Base-by-base conservation (phyloP, 225 moss, liverwort and hornwort species). In the Rhytidiadelphus loreus region DNA sequence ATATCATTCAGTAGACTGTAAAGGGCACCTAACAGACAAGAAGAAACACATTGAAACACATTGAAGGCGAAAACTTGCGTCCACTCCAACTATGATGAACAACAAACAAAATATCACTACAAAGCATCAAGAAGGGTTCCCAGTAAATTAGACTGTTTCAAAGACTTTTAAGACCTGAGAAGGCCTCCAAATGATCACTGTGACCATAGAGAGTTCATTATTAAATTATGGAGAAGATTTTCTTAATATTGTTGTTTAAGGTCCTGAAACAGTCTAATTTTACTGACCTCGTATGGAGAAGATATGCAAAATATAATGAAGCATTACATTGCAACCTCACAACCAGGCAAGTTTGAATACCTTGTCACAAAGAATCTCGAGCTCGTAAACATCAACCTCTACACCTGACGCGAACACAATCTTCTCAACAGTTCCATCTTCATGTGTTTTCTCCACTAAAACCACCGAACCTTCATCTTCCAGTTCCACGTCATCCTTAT, bases 381-480 rank as follows among this genome's bases (percentile, higher is more conserved):
- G 97, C 89, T 99, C 99, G 87, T 93, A 97, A 10, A 97, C 97
- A 95, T 99, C 99, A 77, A 99, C 95, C 92, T 99, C 97, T 76
- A 92, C 96, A 87, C 99, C 99, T 37, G 96, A 95, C 56, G 92
- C 95, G 86, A 99, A 99, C 68, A 99, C 92, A 77, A 99, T 97
- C 89, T 94, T 99, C 90, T 99, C 97, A 33, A 97, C 89, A 23
- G 91, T 93, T 73, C 99, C 99, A 95, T 96, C 96, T 43, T 94
- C 91, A 60, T 97, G 96, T 80, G 92, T 93, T 89, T 96, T 97
- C 90, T 99, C 96, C 84, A 97, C 95, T 91, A 99, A 91, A 43
- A 97, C 97, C 66, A 99, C 99, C 82, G 95, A 95, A 87, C 95
- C 95, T 79, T 94, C 96, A 73, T 93, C 93, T 88, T 94, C 96